phyloP scores from a whole-genome alignment of 331 rosid genomes.

The Erythrophleum ivorense region DNA sequence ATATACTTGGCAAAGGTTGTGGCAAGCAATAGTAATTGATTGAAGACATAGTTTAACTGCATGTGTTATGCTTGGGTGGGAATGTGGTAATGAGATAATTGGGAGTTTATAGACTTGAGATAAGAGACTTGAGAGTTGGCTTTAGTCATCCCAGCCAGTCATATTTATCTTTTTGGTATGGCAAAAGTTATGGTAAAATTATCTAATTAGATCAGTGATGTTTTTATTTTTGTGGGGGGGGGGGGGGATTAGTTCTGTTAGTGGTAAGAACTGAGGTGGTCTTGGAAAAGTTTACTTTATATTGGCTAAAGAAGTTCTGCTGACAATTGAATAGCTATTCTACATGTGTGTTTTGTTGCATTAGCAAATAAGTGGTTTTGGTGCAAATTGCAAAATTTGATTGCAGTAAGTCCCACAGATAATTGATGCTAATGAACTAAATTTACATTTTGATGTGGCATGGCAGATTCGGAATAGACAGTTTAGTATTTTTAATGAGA shows the following conservation, averaged over 20 bases:
- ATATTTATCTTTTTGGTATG: neutral
- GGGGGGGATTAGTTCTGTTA: neutral
- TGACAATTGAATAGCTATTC: neutral
- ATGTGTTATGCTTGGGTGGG: neutral
- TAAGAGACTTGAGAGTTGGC: neutral
- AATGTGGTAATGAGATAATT: neutral
- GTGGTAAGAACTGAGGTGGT: neutral
- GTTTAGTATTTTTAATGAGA: too few relatives aligned
- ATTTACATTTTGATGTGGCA: neutral
- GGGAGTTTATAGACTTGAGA: neutral
- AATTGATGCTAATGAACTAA: neutral
- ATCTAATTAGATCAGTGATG: neutral
- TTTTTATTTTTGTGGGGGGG: too few relatives aligned
- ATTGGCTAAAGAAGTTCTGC: neutral
- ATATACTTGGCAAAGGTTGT: too few relatives aligned
- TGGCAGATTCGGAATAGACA: too few relatives aligned
- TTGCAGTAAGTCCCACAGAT: neutral
- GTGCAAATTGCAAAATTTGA: neutral
- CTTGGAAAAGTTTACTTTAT: neutral
- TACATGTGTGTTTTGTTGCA: neutral
- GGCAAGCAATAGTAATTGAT: too few relatives aligned
- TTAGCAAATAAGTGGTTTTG: neutral
- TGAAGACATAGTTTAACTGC: too few relatives aligned
- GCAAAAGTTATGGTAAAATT: neutral
- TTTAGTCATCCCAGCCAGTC: neutral